A percentile compares a stretch with the other conserved stretches of the same genome.
phyloP scores from a whole-genome alignment of 352 stramenopile genomes.

The Pythium diclinum region DNA sequence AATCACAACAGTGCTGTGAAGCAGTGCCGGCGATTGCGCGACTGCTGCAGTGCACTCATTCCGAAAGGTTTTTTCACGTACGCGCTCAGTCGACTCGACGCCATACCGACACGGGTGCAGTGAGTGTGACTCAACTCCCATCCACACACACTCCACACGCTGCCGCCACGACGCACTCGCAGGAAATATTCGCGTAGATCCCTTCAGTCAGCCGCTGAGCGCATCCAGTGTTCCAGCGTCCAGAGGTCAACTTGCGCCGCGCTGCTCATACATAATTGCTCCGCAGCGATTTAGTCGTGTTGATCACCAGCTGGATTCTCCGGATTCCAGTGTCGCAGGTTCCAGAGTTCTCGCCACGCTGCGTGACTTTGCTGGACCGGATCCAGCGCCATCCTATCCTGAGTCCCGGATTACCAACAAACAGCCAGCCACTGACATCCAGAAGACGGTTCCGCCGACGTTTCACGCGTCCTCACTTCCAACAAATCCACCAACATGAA shows the following conservation, averaged over 20 bases:
- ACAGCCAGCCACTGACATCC: too few relatives aligned
- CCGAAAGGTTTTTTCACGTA: background rate
- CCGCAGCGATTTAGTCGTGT: background rate
- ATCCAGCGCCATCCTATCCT: background rate
- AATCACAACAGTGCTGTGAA: background rate
- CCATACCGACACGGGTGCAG: too few relatives aligned
- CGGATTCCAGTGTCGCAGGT: background rate
- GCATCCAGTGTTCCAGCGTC: background rate
- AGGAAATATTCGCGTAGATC: background rate
- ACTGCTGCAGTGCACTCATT: conserved; percentile 2
- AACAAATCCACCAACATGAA: conserved; percentile 15
- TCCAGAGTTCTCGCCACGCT: background rate
- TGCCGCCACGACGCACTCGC: background rate
- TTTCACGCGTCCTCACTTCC: background rate
- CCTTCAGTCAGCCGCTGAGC: too few relatives aligned
- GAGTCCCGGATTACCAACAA: background rate
- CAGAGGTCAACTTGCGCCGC: too few relatives aligned
- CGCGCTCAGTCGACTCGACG: background rate
- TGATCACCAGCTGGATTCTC: background rate
- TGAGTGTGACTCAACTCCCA: background rate
- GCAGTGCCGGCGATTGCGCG: conserved; percentile 15
- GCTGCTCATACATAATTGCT: background rate
- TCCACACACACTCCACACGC: background rate
- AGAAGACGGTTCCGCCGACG: too few relatives aligned
- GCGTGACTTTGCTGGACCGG: background rate